Evolutionary conservation across 2,329 filamentous ascomycete genomes (phyloP).

Genomic region (Pseudogymnoascus sp.): DNA sequence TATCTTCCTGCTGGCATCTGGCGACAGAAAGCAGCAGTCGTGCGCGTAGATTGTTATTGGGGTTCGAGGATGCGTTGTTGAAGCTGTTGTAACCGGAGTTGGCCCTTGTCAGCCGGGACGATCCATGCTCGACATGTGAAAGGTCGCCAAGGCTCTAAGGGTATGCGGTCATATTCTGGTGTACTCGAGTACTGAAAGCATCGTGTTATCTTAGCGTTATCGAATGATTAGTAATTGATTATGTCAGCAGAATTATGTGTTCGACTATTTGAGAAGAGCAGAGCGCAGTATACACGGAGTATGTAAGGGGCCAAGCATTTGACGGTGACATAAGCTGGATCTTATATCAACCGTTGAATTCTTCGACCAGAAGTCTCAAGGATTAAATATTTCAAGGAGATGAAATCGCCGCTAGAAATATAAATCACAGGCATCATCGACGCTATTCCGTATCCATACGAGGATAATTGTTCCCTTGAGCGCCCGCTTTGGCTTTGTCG

Average conservation of each 20-base stretch:
- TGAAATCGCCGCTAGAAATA: background rate
- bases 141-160: background rate
- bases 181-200: background rate
- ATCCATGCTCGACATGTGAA: slow-evolving; percentile 2
- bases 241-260: background rate
- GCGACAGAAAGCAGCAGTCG: background rate
- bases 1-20: background rate
- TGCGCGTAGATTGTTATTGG: background rate
- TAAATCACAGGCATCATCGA: background rate
- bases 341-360: background rate
- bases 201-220: background rate
- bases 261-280: background rate
- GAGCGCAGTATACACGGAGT: no score
- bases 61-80: background rate
- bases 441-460: background rate
- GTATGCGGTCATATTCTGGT: background rate
- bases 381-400: background rate
- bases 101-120: background rate
- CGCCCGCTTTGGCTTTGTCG: background rate
- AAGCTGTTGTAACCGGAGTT: background rate
- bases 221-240: background rate
- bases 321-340: background rate
- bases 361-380: background rate
- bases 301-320: no score
- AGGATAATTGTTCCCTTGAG: background rate